Evolutionary conservation across 305 asterid genomes (phyloP).

Genomic region (Ruellia speciosa): DNA sequence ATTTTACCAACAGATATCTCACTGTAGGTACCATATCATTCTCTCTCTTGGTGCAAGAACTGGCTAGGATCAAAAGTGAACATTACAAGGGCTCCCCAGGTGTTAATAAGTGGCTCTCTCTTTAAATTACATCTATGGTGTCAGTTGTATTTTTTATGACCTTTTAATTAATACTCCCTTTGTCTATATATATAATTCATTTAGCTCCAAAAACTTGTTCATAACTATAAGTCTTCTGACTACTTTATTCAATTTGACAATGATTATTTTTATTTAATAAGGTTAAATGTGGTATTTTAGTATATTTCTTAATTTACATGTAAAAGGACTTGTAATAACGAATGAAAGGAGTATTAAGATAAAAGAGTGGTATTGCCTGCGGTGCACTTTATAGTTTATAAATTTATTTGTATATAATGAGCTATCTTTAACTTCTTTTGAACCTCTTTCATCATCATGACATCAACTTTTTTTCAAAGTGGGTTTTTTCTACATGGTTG

Average conservation of each 20-base stretch:
- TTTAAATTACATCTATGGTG: neutral
- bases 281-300: too few species aligned
- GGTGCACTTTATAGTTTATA: slow-evolving; percentile 5
- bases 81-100: slow-evolving; percentile 99
- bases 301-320: too few species aligned
- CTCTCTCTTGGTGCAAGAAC: slow-evolving; percentile 99
- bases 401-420: neutral
- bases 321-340: too few species aligned
- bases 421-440: slow-evolving; percentile 4
- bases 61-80: slow-evolving; percentile 94
- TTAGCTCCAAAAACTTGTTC: too few species aligned
- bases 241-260: too few species aligned
- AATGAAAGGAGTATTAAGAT: too few species aligned
- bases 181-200: too few species aligned
- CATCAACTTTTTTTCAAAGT: neutral
- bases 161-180: too few species aligned
- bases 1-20: slow-evolving; percentile 22
- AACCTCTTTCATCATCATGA: slow-evolving; percentile 1
- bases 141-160: neutral
- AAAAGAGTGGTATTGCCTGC: slow-evolving; percentile 7
- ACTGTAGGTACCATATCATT: slow-evolving; percentile 79
- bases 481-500: slow-evolving; percentile 6
- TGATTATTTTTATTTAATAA: too few species aligned
- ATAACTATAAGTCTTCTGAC: too few species aligned
- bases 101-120: slow-evolving; percentile 3